Percentiles rank a stretch among this genome's conserved stretches.
These are phyloP conservation scores for Ulmus americana DNA, from an alignment of 331 rosid species.

Conservation along the genomic window DNA sequence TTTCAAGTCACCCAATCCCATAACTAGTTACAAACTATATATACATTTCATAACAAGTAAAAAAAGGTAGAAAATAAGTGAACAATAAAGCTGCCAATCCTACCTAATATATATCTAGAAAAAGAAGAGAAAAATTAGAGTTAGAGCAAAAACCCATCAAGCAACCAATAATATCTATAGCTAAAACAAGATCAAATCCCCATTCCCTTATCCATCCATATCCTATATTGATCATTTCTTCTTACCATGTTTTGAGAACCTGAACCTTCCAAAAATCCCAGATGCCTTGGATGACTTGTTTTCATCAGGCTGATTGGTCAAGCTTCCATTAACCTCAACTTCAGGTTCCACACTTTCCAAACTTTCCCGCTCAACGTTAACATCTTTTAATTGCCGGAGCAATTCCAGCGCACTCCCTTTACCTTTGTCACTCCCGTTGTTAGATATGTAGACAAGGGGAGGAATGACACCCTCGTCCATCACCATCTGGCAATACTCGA, in stretches of 20 bases:
- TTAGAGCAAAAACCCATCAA: not conserved
- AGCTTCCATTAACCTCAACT: slow-evolving; percentile 20
- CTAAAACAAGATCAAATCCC: slow-evolving; percentile 6
- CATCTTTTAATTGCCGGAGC: slow-evolving; percentile 51
- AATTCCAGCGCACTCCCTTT: slow-evolving; percentile 51
- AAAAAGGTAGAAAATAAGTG: not conserved
- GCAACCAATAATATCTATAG: not conserved
- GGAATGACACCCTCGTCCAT: slow-evolving; percentile 47
- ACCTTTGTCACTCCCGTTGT: slow-evolving; percentile 63
- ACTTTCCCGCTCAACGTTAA: slow-evolving; percentile 26
- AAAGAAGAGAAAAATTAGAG: not conserved
- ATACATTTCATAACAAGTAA: not conserved
- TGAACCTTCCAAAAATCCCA: slow-evolving; percentile 32
- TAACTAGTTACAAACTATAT: not conserved
- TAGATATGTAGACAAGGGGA: slow-evolving; percentile 45
- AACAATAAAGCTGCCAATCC: not conserved
- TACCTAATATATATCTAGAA: not conserved
- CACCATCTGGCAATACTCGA: slow-evolving; percentile 51
- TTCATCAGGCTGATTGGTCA: slow-evolving; percentile 22
- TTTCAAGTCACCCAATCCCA: not conserved
- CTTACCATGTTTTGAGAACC: slow-evolving; percentile 37
- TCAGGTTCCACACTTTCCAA: slow-evolving; percentile 24
- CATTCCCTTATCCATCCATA: too few species aligned
- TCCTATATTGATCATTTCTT: slow-evolving; percentile 34
- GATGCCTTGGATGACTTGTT: slow-evolving; percentile 42